These are phyloP conservation scores for Neoascochyta sp. DNA, from an alignment of 2,329 filamentous ascomycete genomes.

Conservation along the genomic window DNA sequence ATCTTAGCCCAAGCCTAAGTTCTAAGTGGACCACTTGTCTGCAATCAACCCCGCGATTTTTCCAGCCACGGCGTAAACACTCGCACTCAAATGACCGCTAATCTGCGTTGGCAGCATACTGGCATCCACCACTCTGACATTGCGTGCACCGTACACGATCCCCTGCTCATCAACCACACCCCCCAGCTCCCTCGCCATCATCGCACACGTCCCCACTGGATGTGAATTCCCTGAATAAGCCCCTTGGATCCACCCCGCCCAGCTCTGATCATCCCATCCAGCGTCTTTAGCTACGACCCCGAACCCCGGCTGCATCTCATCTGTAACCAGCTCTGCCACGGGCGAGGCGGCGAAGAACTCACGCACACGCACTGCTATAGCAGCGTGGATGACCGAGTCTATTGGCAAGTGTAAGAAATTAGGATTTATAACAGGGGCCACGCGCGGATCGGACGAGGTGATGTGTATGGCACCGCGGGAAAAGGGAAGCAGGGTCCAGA, in stretches of 20 bases:
- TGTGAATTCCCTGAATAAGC: slow-evolving; percentile 29
- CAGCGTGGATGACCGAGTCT: slow-evolving; percentile 36
- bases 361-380: slow-evolving; percentile 31
- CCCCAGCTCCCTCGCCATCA: slow-evolving; percentile 29
- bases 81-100: slow-evolving; percentile 34
- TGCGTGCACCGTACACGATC: slow-evolving; percentile 33
- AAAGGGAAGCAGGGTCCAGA: slow-evolving; percentile 39
- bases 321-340: slow-evolving; percentile 16
- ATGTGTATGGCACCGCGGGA: slow-evolving; percentile 37
- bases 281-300: slow-evolving; percentile 19
- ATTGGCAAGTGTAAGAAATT: slow-evolving; percentile 43
- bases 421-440: slow-evolving; percentile 41
- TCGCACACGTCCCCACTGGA: slow-evolving; percentile 33
- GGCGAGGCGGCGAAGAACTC: slow-evolving; percentile 27
- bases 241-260: slow-evolving; percentile 21
- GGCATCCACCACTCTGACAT: slow-evolving; percentile 40
- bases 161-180: slow-evolving; percentile 35
- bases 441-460: slow-evolving; percentile 25
- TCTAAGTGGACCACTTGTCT: too few relatives aligned
- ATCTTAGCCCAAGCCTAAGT: too few relatives aligned
- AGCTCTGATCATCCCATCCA: slow-evolving; percentile 12
- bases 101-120: slow-evolving; percentile 35
- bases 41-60: slow-evolving; percentile 33
- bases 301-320: slow-evolving; percentile 20
- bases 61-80: slow-evolving; percentile 39